Conservation (phyloP, 139 green algal genomes). For the Trebouxia sp. region DNA sequence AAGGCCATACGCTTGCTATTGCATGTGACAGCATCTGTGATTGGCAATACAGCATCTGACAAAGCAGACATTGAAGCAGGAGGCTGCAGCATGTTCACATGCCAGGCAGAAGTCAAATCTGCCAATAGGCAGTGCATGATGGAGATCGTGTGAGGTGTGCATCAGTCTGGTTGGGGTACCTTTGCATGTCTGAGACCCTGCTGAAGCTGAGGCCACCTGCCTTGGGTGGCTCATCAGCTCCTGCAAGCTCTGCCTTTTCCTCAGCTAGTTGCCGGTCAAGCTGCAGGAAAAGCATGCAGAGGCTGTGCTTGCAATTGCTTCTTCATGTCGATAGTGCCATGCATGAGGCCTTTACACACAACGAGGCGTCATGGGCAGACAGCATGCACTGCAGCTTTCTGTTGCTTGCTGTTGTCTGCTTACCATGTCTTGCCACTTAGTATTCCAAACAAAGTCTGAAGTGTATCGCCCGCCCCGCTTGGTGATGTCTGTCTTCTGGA, state of each 20-base stretch:
- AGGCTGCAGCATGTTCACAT: too few species aligned
- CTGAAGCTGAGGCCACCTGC: conserved; percentile 53
- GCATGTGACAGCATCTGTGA: too few species aligned
- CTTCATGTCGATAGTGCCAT: not conserved
- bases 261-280: conserved; percentile 37
- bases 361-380: not conserved
- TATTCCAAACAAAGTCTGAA: conserved; percentile 89
- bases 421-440: conserved; percentile 69
- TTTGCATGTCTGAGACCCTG: conserved; percentile 44
- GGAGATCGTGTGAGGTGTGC: not conserved
- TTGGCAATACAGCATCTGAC: too few species aligned
- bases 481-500: conserved; percentile 55
- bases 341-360: too few species aligned
- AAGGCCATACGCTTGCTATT: not conserved
- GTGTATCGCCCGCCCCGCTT: conserved; percentile 73
- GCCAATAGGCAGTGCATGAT: not conserved
- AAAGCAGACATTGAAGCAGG: not conserved
- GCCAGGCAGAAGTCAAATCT: not conserved
- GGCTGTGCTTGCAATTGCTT: not conserved
- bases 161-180: not conserved
- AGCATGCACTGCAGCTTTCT: too few species aligned
- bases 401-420: too few species aligned
- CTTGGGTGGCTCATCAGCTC: not conserved
- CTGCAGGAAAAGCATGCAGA: conserved; percentile 14
- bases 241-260: conserved; percentile 21